Base-by-base conservation (phyloP, 2,329 filamentous ascomycete species). In the Colletotrichum tanaceti region DNA sequence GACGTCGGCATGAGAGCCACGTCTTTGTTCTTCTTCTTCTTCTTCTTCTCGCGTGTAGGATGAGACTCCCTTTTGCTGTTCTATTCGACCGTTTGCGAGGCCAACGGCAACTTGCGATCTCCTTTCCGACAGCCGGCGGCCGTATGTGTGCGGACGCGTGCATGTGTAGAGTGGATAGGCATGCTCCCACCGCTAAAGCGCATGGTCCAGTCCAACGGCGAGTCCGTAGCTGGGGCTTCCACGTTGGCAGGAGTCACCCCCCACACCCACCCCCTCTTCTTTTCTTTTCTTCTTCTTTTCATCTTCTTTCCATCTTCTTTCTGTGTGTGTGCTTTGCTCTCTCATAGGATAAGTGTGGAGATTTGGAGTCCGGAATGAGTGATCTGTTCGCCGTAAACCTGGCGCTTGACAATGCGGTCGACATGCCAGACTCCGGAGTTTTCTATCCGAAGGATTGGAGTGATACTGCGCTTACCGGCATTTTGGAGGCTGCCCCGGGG, bases 201-300 rank as follows among this genome's bases (percentile, higher is more conserved):
- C 28, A 18, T 13, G 22, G 39, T 22, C 55, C 53, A 58, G 65
- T 47, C 46, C 53, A 54, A 58, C 60, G 65, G 65, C 65, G 60
- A 68, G 58, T 68, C 65, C 60, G 65, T 53, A 22, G 41, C 46
- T 43, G 32, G 52, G 52, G 28, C 57, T 63, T 53, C 52, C 59
- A 53, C 52, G 59, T 44, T 44, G 38, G 20, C 11, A 22, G 39
- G 49, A 22, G 38, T 46, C 11, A 10, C 22, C 46, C 28, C 18
- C 18, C 11, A 18, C 5, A 14, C 20, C 10, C 20, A 20, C 22
- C 24, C 60, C 24, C 54, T 16, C 18, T 20, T 35, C 35, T 28
- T 54, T 28, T 39, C 41, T 24, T 39, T 24, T 14, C n/a, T 24
- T 60, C 3, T 28, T 28, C 18, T 18, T 38, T 65, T 24, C 43